phyloP scores from a whole-genome alignment of 2,329 filamentous ascomycete genomes.

The Anisogramma anomala region DNA sequence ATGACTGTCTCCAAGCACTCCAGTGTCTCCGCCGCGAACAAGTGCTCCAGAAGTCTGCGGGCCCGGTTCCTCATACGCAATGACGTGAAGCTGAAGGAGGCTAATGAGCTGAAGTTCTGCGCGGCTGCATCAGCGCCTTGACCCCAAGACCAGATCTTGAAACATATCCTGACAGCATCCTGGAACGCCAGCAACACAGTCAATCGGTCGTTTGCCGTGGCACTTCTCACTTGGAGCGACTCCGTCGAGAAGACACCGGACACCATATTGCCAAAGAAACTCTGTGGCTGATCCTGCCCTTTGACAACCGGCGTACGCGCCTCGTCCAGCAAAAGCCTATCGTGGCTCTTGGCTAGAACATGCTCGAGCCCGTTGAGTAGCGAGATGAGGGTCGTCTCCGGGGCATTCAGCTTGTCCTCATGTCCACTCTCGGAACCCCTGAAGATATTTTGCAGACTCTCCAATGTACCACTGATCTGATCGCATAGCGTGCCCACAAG shows the following conservation, averaged over 20 bases:
- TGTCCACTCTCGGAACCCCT: constrained; percentile 16
- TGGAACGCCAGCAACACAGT: constrained; percentile 95
- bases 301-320: constrained; percentile 56
- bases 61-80: constrained; percentile 83
- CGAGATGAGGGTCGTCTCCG: constrained; percentile 66
- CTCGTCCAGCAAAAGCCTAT: constrained; percentile 68
- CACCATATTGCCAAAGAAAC: constrained; percentile 90
- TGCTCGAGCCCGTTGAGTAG: constrained; percentile 89
- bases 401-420: constrained; percentile 27
- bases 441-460: constrained; percentile 57
- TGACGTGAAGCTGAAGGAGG: constrained; percentile 85
- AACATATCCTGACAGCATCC: constrained; percentile 85
- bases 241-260: constrained; percentile 82
- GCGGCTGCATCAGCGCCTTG: constrained; percentile 45
- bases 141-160: constrained; percentile 92
- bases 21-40: constrained; percentile 83
- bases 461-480: constrained; percentile 64
- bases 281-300: constrained; percentile 69
- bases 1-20: constrained; percentile 90
- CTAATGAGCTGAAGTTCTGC: constrained; percentile 56
- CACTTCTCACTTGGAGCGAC: constrained; percentile 60
- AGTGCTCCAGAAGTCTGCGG: constrained; percentile 75
- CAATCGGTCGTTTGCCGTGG: constrained; percentile 83
- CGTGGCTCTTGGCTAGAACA: constrained; percentile 75
- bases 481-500: constrained; percentile 80